phyloP scores from a whole-genome alignment of 176 grass and related monocot genomes.

The barley (Hordeum vulgare) region MorexV3_pseudomolecules_assembly NC_058520.1:311161722-311162221 shows the following conservation, averaged over 20 bases:
- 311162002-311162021: constrained; percentile 19
- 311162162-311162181: constrained; percentile 21
- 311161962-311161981: constrained; percentile 22
- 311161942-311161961: constrained; percentile 15
- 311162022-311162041: constrained; percentile 10
- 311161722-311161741: constrained; percentile 47
- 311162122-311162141: constrained; percentile 22
- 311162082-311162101: neutral
- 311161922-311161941: neutral
- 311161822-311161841: neutral
- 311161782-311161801: constrained; percentile 24
- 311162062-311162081: constrained; percentile 20
- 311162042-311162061: constrained; percentile 15
- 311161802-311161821: constrained; percentile 33
- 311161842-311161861: constrained; percentile 10
- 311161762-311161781: constrained; percentile 21
- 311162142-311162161: constrained; percentile 36
- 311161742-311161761: constrained; percentile 26
- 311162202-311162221: neutral
- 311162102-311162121: constrained; percentile 23
- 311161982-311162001: constrained; percentile 26
- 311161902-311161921: neutral
- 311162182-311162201: constrained; percentile 5
- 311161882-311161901: no score
- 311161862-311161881: neutral